A percentile compares a stretch with the other conserved stretches of the same genome.
Conservation (phyloP, 768 basidiomycete genomes). For the Termitomyces sp. region DNA sequence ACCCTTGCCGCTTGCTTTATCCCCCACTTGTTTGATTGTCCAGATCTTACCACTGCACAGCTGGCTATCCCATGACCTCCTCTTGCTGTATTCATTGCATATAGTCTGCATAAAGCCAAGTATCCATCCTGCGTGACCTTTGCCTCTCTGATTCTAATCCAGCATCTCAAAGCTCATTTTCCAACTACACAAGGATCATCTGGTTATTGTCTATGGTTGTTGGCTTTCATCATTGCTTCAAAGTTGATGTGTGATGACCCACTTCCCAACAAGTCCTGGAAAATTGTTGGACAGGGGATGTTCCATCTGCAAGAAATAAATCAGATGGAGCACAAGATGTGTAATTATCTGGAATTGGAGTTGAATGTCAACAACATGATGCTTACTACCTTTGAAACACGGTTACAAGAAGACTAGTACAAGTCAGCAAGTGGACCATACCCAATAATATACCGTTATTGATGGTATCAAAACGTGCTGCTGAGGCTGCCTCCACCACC, state of each 20-base stretch:
- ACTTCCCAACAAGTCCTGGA: slow-evolving; percentile 92
- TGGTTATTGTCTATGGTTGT: slow-evolving; percentile 86
- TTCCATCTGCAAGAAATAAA: slow-evolving; percentile 87
- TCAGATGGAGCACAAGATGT: slow-evolving; percentile 97
- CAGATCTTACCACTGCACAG: slow-evolving; percentile 66
- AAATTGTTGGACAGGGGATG: slow-evolving; percentile 85
- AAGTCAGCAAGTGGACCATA: slow-evolving; percentile 45
- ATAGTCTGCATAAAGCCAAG: slow-evolving; percentile 82
- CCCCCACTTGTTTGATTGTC: slow-evolving; percentile 82
- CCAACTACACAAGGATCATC: slow-evolving; percentile 88
- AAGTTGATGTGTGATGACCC: slow-evolving; percentile 95
- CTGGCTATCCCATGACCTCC: slow-evolving; percentile 45
- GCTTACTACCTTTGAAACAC: slow-evolving; percentile 55
- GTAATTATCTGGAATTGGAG: slow-evolving; percentile 90
- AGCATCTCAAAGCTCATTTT: slow-evolving; percentile 87
- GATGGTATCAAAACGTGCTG: slow-evolving; percentile 59
- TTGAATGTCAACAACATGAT: slow-evolving; percentile 68
- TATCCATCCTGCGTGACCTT: slow-evolving; percentile 67
- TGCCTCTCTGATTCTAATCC: slow-evolving; percentile 65
- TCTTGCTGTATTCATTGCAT: slow-evolving; percentile 80
- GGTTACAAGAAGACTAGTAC: slow-evolving; percentile 63
- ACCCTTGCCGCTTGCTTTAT: slow-evolving; percentile 76
- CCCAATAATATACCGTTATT: slow-evolving; percentile 60
- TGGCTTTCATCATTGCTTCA: slow-evolving; percentile 89
- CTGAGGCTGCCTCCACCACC: slow-evolving; percentile 37